Conservation (phyloP, 2,329 filamentous ascomycete genomes). For the Bisporella sp. region DNA sequence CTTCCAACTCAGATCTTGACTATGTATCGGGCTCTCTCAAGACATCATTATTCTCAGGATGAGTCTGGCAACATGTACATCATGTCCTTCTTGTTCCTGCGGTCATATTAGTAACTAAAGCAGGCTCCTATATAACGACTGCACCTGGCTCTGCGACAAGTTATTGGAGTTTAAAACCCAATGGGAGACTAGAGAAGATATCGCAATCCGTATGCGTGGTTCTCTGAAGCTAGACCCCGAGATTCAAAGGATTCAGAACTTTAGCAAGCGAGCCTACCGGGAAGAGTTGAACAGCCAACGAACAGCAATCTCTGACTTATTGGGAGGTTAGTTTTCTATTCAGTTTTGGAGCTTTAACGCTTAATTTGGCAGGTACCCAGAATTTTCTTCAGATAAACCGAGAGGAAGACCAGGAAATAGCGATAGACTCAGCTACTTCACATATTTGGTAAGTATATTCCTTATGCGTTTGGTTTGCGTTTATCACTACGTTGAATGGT, state of each 20-base stretch:
- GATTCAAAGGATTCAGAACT: constrained; percentile 49
- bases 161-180: constrained; percentile 40
- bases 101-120: not conserved
- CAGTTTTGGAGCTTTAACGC: too few species aligned
- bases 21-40: constrained; percentile 73
- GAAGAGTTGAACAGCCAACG: constrained; percentile 55
- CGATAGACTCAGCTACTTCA: constrained; percentile 44
- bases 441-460: constrained; percentile 31
- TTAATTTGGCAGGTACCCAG: constrained; percentile 38
- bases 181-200: constrained; percentile 48
- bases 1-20: constrained; percentile 67
- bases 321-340: constrained; percentile 38
- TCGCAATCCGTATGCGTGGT: constrained; percentile 41
- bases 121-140: constrained; percentile 63
- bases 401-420: constrained; percentile 39
- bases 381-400: constrained; percentile 48
- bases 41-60: constrained; percentile 62
- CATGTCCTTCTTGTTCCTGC: too few species aligned
- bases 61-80: constrained; percentile 57
- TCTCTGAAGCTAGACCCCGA: constrained; percentile 55
- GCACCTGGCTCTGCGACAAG: constrained; percentile 54
- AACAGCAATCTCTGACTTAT: constrained; percentile 52
- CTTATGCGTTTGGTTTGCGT: too few species aligned
- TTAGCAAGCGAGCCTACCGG: constrained; percentile 54
- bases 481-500: too few species aligned